phyloP scores from a whole-genome alignment of 2,329 filamentous ascomycete genomes.

The Colletotrichum incanum region DNA sequence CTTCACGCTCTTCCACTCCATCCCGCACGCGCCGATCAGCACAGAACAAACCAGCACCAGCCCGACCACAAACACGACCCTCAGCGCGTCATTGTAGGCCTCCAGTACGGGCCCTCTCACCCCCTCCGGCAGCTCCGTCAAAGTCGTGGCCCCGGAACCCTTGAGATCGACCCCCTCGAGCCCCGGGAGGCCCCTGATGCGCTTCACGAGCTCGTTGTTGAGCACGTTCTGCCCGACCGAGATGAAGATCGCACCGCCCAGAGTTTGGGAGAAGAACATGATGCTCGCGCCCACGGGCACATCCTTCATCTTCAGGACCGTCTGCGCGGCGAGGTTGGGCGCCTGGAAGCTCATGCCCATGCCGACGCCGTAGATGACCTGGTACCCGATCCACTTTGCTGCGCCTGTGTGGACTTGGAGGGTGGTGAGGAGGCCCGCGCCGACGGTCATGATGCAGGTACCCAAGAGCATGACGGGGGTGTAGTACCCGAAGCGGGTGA shows the following conservation, averaged over 20 bases:
- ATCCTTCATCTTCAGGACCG: constrained; percentile 58
- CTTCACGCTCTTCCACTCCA: constrained; percentile 73
- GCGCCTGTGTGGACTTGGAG: constrained; percentile 49
- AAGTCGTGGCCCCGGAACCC: constrained; percentile 37
- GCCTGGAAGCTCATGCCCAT: constrained; percentile 61
- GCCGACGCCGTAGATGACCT: constrained; percentile 62
- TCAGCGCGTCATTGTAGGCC: constrained; percentile 75
- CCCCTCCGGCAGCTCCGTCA: constrained; percentile 47
- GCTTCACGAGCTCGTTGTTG: constrained; percentile 56
- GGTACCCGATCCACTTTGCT: constrained; percentile 58
- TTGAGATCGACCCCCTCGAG: constrained; percentile 45
- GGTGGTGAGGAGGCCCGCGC: constrained; percentile 60
- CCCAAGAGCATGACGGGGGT: constrained; percentile 57
- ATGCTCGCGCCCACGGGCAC: constrained; percentile 60
- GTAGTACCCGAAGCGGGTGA: constrained; percentile 58
- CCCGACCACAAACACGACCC: constrained; percentile 72
- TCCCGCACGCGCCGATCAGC: constrained; percentile 67
- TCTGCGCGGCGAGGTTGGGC: constrained; percentile 63
- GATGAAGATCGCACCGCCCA: constrained; percentile 63
- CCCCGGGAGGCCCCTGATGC: constrained; percentile 51
- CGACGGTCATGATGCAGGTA: constrained; percentile 52
- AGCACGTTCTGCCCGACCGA: constrained; percentile 64
- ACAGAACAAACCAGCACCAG: constrained; percentile 68
- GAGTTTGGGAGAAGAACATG: constrained; percentile 62
- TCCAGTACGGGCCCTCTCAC: constrained; percentile 45